Evolutionary conservation across 1,284 basidiomycete genomes (phyloP), one percentile per base, ranked within the genome.

Genomic region (Microbotryum scabiosae): DNA sequence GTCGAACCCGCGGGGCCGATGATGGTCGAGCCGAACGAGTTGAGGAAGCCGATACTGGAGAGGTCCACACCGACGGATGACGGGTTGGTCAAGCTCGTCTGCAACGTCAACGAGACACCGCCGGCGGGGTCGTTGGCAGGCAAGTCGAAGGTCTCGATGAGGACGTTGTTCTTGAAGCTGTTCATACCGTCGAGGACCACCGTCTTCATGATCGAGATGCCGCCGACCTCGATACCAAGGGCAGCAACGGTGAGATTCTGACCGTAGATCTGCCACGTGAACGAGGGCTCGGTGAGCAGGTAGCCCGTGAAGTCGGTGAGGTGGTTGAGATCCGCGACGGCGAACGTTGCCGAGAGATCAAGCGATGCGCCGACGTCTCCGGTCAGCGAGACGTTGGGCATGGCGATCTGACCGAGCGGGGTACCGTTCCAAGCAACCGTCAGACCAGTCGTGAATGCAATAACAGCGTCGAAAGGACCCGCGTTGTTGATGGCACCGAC

Each of bases 21-120:
- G 71, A 81, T 77, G 28, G 80, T 78, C 44, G 78, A 75, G 51
- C 79, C 78, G 56, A 80, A 79, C 65, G 78, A 83, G 14, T 82
- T 82, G 59, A 81, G 78, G 74, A 87, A 86, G 8, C 80, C 80
- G 62, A 88, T 80, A 5, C 80, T 80, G 59, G 79, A 81, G 14
- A 88, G 77, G 63, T 82, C 76, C 14, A 89, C 82, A 57, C 86
- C 87, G 50, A 88, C 84, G 79, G 87, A 86, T 4, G 87, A 84
- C 25, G 86, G 86, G 70, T 87, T 89, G 16, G 79, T 76, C 28
- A 84, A 78, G 20, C 79, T 81, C 1, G 85, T 81, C 55, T 84
- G 76, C 14, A 88, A 76, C 1, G 83, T 85, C 51, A 89, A 76
- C 63, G 82, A 81, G 62, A 89, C 84, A 47, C 86, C 86, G n/a